phyloP scores from a whole-genome alignment of 2,329 filamentous ascomycete genomes.

The Apiospora koreana region DNA sequence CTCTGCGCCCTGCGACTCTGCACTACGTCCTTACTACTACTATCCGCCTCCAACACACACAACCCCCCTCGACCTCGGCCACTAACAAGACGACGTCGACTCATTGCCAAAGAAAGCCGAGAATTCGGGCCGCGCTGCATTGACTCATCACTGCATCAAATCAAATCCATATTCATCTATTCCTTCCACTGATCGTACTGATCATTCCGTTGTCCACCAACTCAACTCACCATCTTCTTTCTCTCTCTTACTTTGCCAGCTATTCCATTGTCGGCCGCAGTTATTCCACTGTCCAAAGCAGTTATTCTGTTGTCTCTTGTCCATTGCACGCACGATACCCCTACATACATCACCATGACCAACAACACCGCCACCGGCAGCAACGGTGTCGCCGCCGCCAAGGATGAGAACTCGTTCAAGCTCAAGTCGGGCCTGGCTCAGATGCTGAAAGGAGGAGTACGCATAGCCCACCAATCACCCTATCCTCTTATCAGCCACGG shows the following conservation, averaged over 20 bases:
- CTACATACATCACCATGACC: slow-evolving; percentile 6
- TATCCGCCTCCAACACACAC: not conserved
- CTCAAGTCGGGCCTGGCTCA: slow-evolving; percentile 95
- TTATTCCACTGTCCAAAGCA: not conserved
- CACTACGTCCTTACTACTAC: too few relatives aligned
- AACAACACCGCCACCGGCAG: slow-evolving; percentile 21
- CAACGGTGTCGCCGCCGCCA: slow-evolving; percentile 20
- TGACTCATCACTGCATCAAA: too few relatives aligned
- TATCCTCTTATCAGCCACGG: too few relatives aligned
- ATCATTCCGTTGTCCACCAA: not conserved
- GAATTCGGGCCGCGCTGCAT: not conserved
- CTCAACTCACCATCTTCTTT: not conserved
- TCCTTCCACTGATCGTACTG: too few relatives aligned
- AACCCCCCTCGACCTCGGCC: not conserved
- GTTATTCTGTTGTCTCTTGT: not conserved
- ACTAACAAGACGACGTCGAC: slow-evolving; percentile 1
- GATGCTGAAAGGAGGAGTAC: slow-evolving; percentile 93
- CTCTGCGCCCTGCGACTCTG: too few relatives aligned
- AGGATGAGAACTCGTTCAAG: slow-evolving; percentile 62
- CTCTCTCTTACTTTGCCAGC: not conserved
- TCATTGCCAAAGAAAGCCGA: not conserved
- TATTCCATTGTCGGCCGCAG: not conserved
- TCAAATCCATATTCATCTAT: not conserved
- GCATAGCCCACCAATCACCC: too few relatives aligned
- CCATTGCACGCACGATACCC: not conserved